These are phyloP conservation scores for bread wheat (Triticum aestivum) DNA, from an alignment of 176 grass and related monocot genomes.

Conservation along the genomic window IWGSC_CS_RefSeq_v2.1 NC_057797.1:613843098-613843597, in stretches of 20 bases:
- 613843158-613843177: conserved; percentile 86
- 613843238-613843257: conserved; percentile 65
- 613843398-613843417: too few relatives aligned
- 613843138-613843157: conserved; percentile 77
- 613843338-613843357: too few relatives aligned
- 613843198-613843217: conserved; percentile 71
- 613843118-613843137: conserved; percentile 50
- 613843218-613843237: conserved; percentile 63
- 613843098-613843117: conserved; percentile 42
- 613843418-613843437: neutral
- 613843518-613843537: neutral
- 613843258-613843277: neutral
- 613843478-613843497: neutral
- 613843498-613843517: neutral
- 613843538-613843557: neutral
- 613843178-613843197: conserved; percentile 52
- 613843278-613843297: neutral
- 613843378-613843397: too few relatives aligned
- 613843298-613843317: neutral
- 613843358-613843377: too few relatives aligned
- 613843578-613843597: too few relatives aligned
- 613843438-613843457: neutral
- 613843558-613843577: neutral
- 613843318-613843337: neutral
- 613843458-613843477: neutral